Evolutionary conservation across 768 basidiomycete genomes (phyloP).

Genomic region (Cytidiella melzeri): DNA sequence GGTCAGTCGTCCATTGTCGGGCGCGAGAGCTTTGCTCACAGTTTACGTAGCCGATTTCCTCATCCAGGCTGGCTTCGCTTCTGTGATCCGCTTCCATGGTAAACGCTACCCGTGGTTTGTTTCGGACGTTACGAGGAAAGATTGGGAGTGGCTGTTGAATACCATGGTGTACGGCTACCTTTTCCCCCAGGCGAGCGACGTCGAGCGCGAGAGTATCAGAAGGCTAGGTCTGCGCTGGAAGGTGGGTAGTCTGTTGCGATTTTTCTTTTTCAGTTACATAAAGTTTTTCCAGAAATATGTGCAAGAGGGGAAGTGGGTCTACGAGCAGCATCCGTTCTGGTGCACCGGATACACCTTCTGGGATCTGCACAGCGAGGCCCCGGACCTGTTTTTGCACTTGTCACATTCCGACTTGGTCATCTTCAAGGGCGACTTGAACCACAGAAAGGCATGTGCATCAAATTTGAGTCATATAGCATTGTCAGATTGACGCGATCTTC

Average conservation of each 20-base stretch:
- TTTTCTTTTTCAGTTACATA: background rate
- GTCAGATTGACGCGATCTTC: background rate
- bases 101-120: conserved; percentile 96
- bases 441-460: conserved; percentile 50
- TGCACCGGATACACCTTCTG: conserved; percentile 96
- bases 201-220: conserved; percentile 74
- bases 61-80: conserved; percentile 82
- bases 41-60: conserved; percentile 76
- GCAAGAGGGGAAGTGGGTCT: conserved; percentile 88
- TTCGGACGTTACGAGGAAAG: conserved; percentile 87
- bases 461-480: background rate
- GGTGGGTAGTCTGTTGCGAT: conserved; percentile 32
- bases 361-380: conserved; percentile 78
- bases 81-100: conserved; percentile 86
- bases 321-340: conserved; percentile 93
- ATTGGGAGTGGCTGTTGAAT: conserved; percentile 91
- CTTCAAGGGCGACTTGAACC: conserved; percentile 95
- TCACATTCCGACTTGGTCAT: conserved; percentile 84
- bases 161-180: conserved; percentile 88
- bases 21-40: background rate
- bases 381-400: conserved; percentile 88
- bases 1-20: conserved; percentile 40
- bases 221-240: conserved; percentile 87
- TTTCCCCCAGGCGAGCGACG: conserved; percentile 77
- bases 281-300: conserved; percentile 66